phyloP scores from a whole-genome alignment of 164 flowering plant genomes.

The Dillenia turbinata region DNA sequence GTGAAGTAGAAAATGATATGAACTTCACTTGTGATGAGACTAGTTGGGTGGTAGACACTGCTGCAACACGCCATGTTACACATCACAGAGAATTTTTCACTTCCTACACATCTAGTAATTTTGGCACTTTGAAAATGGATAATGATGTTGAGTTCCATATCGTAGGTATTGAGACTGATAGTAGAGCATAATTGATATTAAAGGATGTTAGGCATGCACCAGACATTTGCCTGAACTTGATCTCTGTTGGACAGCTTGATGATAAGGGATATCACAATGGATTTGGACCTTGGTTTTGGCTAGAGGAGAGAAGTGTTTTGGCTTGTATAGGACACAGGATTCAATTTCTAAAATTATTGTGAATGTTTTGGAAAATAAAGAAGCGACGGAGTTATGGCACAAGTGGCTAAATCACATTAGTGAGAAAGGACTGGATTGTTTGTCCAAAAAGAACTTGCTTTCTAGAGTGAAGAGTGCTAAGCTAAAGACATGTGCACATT shows the following conservation, averaged over 20 bases:
- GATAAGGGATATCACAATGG: slow-evolving; percentile 4
- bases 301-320: slow-evolving; percentile 1
- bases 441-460: background rate
- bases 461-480: background rate
- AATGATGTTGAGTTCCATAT: slow-evolving; percentile 6
- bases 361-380: background rate
- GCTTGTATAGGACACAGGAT: slow-evolving; percentile 3
- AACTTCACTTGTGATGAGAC: background rate
- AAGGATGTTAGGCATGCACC: slow-evolving; percentile 23
- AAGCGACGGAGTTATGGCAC: slow-evolving; percentile 7
- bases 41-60: slow-evolving; percentile 8
- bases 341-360: background rate
- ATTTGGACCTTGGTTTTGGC: slow-evolving; percentile 9
- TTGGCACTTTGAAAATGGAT: slow-evolving; percentile 15
- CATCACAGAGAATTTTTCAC: slow-evolving; percentile 4
- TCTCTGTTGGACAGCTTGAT: slow-evolving; percentile 13
- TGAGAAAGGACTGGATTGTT: slow-evolving; percentile 7
- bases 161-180: slow-evolving; percentile 16
- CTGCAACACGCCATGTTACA: slow-evolving; percentile 8
- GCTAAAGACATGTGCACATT: slow-evolving; percentile 6
- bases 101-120: slow-evolving; percentile 11
- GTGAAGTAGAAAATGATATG: background rate
- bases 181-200: background rate
- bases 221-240: slow-evolving; percentile 19
- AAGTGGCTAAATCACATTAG: slow-evolving; percentile 9